Base-by-base conservation (phyloP, 2,329 filamentous ascomycete genomes). In the Exophiala alcalophila region DNA sequence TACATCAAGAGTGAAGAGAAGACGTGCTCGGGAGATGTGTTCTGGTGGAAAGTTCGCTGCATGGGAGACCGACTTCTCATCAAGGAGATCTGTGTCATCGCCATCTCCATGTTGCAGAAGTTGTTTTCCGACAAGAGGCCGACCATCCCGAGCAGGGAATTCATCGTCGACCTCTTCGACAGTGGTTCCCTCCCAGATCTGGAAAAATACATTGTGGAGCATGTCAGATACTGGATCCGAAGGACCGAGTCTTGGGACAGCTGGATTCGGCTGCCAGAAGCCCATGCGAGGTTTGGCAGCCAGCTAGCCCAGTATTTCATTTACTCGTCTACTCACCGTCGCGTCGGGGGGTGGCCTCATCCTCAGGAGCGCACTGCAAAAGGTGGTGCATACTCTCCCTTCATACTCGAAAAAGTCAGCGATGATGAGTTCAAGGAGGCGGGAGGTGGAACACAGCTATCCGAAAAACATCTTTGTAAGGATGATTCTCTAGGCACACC, bases 51-150 rank as follows among this genome's bases (percentile, higher is more conserved):
- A 4, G 30, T 50, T 4, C 30, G 32, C 15, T 8, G 24, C 7
- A 37, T 50, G 34, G 47, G 27, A 14, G 34, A 40, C 5, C 44
- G 31, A 8, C 28, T 47, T 3, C 23, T 25, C 10, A 41, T 47
- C 15, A 14, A 16, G 12, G 11, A 14, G 11, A 6, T 50, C 6
- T 12, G 18, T 10, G 19, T 39, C 16, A 20, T 47, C 4, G 47
- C 44, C n/a, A 9, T 31, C 9, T 19, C 16, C 11, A 33, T 35
- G n/a, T 27, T 47, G 9, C 12, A 36, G 23, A n/a, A 10, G n/a
- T 18, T 40, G n/a, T 50, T 44, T 23, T 36, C 35, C 12, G 7
- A 11, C 5, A 12, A 14, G 5, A 20, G 15, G 23, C 18, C 34
- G 11, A 11, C 12, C 10, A 16, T 35, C 11, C 44, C 44, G 15